Percentiles rank a stretch among this genome's conserved stretches.
Evolutionary conservation across 768 basidiomycete species (phyloP).

Genomic region (Exidia glandulosa): DNA sequence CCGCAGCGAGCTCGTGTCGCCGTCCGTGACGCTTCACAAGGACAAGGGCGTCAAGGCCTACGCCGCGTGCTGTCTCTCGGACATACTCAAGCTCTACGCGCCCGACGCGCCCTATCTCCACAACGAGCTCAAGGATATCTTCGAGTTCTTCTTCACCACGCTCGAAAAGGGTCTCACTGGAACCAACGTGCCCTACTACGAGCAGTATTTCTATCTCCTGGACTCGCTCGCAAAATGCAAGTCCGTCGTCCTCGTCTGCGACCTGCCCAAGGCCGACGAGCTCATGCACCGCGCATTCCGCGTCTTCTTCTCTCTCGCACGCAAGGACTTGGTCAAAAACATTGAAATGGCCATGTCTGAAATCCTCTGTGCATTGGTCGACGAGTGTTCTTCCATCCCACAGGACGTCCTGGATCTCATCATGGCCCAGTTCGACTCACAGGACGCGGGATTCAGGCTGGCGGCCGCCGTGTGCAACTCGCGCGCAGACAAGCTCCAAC

Average conservation of each 20-base stretch:
- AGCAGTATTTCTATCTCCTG: slow-evolving; percentile 89
- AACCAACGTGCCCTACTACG: slow-evolving; percentile 73
- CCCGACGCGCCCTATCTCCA: slow-evolving; percentile 95
- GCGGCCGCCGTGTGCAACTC: slow-evolving; percentile 78
- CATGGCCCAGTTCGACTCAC: slow-evolving; percentile 75
- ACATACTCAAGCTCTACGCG: slow-evolving; percentile 86
- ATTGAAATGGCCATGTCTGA: slow-evolving; percentile 80
- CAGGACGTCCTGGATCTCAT: slow-evolving; percentile 68
- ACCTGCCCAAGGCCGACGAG: slow-evolving; percentile 78
- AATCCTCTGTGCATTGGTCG: slow-evolving; percentile 79
- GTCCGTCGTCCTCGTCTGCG: slow-evolving; percentile 87
- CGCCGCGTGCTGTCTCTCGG: slow-evolving; percentile 87
- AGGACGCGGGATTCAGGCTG: slow-evolving; percentile 64
- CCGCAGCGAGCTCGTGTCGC: slow-evolving; percentile 69
- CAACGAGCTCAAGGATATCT: slow-evolving; percentile 84
- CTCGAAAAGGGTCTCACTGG: slow-evolving; percentile 64
- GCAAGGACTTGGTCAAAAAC: slow-evolving; percentile 66
- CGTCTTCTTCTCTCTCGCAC: slow-evolving; percentile 69
- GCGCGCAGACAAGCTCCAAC: slow-evolving; percentile 77
- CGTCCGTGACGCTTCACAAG: slow-evolving; percentile 80
- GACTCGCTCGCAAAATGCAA: slow-evolving; percentile 91
- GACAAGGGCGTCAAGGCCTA: slow-evolving; percentile 95
- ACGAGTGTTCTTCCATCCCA: slow-evolving; percentile 74
- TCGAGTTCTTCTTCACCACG: slow-evolving; percentile 91
- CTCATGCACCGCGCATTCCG: slow-evolving; percentile 76